Evolutionary conservation across 495 filamentous ascomycete species (phyloP).

Genomic region (Talaromyces wortmannii): DNA sequence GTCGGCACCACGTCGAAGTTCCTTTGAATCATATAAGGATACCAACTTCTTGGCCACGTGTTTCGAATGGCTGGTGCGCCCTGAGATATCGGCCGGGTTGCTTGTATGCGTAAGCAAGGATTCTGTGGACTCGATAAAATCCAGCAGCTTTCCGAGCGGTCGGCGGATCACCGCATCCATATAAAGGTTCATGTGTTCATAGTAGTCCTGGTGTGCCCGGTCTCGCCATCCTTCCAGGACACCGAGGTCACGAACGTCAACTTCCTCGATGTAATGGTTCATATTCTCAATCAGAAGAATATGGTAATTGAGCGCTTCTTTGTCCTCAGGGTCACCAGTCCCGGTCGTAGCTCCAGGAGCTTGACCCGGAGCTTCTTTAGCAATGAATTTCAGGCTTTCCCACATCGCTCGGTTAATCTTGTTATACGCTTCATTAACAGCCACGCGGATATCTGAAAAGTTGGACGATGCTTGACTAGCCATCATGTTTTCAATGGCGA

Average conservation of each 20-base stretch:
- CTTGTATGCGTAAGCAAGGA: slow-evolving; percentile 47
- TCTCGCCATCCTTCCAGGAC: slow-evolving; percentile 76
- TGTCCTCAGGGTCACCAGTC: slow-evolving; percentile 73
- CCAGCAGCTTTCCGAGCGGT: slow-evolving; percentile 82
- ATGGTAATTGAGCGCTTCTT: slow-evolving; percentile 92
- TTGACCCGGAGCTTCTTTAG: slow-evolving; percentile 75
- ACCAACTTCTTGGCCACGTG: slow-evolving; percentile 78
- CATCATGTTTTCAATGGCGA: slow-evolving; percentile 78
- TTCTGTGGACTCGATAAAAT: slow-evolving; percentile 81
- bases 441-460: slow-evolving; percentile 58
- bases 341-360: slow-evolving; percentile 42
- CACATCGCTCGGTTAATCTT: slow-evolving; percentile 95
- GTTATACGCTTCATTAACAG: slow-evolving; percentile 80
- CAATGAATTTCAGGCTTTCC: slow-evolving; percentile 90
- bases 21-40: slow-evolving; percentile 69
- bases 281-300: slow-evolving; percentile 97
- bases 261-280: slow-evolving; percentile 93
- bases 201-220: slow-evolving; percentile 68
- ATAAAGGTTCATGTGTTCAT: slow-evolving; percentile 84
- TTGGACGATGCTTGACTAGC: slow-evolving; percentile 39
- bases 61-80: slow-evolving; percentile 72
- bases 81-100: slow-evolving; percentile 49
- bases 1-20: slow-evolving; percentile 79
- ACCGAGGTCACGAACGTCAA: slow-evolving; percentile 64
- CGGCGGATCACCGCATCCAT: slow-evolving; percentile 80